Evolutionary conservation across 345 rosid genomes (phyloP), one percentile per base, ranked within the genome.

Genomic region (Rhodamnia argentea): DNA sequence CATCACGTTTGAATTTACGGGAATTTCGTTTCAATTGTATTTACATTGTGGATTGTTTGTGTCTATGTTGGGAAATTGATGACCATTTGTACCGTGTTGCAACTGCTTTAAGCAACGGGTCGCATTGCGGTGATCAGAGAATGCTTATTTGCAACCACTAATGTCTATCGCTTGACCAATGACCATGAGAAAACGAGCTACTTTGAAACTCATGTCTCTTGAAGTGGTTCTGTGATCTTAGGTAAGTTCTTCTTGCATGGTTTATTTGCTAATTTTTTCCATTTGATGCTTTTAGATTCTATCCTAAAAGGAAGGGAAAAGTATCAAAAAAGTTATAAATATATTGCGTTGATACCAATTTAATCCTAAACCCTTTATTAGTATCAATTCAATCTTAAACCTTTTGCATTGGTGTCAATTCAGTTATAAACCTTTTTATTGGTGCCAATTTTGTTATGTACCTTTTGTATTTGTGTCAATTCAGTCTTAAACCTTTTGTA

Each of bases 271-370:
- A 0, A 11, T 62, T 29, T 29, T 64, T 16, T 24, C 23, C 76
- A 64, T 64, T 16, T 4, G 76, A 16, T 16, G 22, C 75, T 62
- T 29, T 62, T 16, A 62, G 42, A 60, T 27, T 27, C 74, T 6
- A 7, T 10, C 27, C 18, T 3, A 0, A 0, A 14, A 60, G 14
- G 10, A 16, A 60, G 0, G 76, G n/a, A n/a, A n/a, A n/a, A n/a
- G n/a, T n/a, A n/a, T n/a, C n/a, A n/a, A n/a, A n/a, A n/a, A n/a
- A n/a, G n/a, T n/a, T n/a, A n/a, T n/a, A n/a, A n/a, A n/a, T n/a
- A n/a, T n/a, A n/a, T n/a, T n/a, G n/a, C n/a, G n/a, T n/a, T n/a
- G n/a, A n/a, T n/a, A n/a, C n/a, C n/a, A n/a, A n/a, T n/a, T n/a
- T n/a, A n/a, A n/a, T n/a, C n/a, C n/a, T n/a, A n/a, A n/a, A n/a